Evolutionary conservation across 148 eudicot genomes (phyloP).

Genomic region (Camellia japonica): DNA sequence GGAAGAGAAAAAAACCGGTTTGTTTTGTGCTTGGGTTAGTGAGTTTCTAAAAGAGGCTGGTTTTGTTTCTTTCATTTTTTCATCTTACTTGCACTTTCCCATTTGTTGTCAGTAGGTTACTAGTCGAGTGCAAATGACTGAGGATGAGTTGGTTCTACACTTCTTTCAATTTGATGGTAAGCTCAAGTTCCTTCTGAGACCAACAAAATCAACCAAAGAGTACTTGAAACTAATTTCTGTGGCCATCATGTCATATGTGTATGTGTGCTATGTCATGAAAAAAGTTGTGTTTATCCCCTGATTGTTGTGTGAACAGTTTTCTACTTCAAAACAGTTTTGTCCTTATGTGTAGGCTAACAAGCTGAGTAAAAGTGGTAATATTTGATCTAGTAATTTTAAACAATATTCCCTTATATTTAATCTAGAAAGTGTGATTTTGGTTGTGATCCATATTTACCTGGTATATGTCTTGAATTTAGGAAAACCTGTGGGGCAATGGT

Average conservation of each 20-base stretch:
- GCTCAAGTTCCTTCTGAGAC: not conserved
- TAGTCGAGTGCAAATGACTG: conserved; percentile 77
- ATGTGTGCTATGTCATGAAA: not conserved
- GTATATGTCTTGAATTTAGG: not conserved
- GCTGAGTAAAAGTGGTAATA: not conserved
- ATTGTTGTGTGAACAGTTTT: not conserved
- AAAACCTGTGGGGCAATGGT: not conserved
- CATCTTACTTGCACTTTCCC: conserved; percentile 6
- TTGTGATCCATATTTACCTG: not conserved
- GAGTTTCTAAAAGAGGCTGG: too few species aligned
- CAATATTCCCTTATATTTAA: too few species aligned
- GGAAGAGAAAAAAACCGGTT: too few species aligned
- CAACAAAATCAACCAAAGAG: not conserved
- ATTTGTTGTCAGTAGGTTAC: conserved; percentile 34
- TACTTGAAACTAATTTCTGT: not conserved
- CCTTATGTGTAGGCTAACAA: not conserved
- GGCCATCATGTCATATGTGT: not conserved
- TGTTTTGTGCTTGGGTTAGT: too few species aligned
- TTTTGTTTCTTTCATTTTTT: not conserved
- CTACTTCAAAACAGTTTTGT: not conserved
- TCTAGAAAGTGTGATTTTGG: not conserved
- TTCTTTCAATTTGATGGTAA: conserved; percentile 96
- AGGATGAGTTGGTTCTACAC: conserved; percentile 79
- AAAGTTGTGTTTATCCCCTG: not conserved
- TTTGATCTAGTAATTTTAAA: too few species aligned